Evolutionary conservation across 2,329 filamentous ascomycete genomes (phyloP).

Genomic region (Ophiostoma quercus): DNA sequence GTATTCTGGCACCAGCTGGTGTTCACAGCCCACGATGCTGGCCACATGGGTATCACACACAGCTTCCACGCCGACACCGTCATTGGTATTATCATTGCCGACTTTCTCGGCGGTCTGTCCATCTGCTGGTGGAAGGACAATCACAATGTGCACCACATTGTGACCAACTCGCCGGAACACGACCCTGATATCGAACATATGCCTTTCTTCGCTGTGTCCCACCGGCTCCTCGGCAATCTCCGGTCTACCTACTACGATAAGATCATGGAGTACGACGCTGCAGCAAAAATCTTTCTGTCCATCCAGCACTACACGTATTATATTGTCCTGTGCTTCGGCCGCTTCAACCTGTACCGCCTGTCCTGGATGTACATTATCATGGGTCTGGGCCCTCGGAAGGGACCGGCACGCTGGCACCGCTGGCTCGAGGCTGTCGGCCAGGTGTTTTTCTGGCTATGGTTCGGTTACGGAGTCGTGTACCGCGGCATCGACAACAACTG

Average conservation of each 20-base stretch:
- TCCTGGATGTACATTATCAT: conserved; percentile 73
- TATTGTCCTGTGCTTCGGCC: conserved; percentile 69
- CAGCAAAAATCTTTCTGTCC: conserved; percentile 64
- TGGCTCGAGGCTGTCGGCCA: conserved; percentile 74
- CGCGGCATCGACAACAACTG: conserved; percentile 62
- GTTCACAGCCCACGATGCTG: conserved; percentile 90
- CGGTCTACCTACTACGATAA: conserved; percentile 79
- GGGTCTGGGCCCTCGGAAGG: conserved; percentile 65
- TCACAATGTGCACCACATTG: conserved; percentile 94
- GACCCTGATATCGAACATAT: conserved; percentile 93
- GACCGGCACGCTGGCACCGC: conserved; percentile 76
- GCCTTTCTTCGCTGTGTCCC: conserved; percentile 81
- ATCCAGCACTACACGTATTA: conserved; percentile 82
- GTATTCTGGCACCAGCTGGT: conserved; percentile 90
- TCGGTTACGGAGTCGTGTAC: conserved; percentile 77
- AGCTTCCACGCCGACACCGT: conserved; percentile 74
- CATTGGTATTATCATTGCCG: conserved; percentile 84
- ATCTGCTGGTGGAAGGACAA: conserved; percentile 96
- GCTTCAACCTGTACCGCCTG: conserved; percentile 80
- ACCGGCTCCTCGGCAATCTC: conserved; percentile 68
- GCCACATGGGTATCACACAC: conserved; percentile 96
- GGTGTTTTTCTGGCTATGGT: conserved; percentile 80
- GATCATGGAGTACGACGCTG: conserved; percentile 69
- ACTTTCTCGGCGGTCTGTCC: conserved; percentile 83
- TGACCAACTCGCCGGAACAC: conserved; percentile 92